phyloP scores from a whole-genome alignment of 805 yeast species.

The Candida yuanshanica region DNA sequence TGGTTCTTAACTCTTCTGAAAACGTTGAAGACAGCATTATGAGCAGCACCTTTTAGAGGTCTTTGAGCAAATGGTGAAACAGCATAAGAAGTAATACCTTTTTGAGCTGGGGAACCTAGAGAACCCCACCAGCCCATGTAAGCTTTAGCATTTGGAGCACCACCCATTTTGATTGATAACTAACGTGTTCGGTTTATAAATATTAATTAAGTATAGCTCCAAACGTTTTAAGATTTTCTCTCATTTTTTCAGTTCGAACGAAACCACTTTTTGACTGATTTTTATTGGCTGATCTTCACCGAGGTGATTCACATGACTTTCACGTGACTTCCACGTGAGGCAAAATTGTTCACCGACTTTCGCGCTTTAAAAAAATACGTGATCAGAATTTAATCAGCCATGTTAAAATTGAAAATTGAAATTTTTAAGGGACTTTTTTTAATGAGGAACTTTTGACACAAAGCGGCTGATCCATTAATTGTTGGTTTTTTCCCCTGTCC shows the following conservation, averaged over 20 bases:
- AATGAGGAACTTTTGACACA: no score
- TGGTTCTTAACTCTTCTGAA: slow-evolving; percentile 92
- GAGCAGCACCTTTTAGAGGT: slow-evolving; percentile 81
- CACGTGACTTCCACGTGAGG: slow-evolving; percentile 2
- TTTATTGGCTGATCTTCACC: slow-evolving; percentile 10
- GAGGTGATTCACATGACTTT: slow-evolving; percentile 1
- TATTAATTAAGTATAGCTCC: neutral
- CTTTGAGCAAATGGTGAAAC: slow-evolving; percentile 92
- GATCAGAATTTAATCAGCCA: no score
- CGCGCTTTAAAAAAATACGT: no score
- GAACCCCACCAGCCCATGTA: slow-evolving; percentile 99
- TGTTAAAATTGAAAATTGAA: no score
- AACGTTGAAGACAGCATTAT: slow-evolving; percentile 85
- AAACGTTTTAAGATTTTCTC: slow-evolving; percentile 1
- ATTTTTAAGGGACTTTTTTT: neutral
- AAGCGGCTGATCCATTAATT: neutral
- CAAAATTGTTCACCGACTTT: no score
- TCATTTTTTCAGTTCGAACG: slow-evolving; percentile 6
- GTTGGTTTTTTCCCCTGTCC: no score
- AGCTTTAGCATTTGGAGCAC: slow-evolving; percentile 63
- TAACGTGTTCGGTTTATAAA: slow-evolving; percentile 2
- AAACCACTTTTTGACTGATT: slow-evolving; percentile 8
- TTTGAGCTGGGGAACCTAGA: slow-evolving; percentile 82
- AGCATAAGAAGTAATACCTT: slow-evolving; percentile 80
- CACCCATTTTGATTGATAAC: slow-evolving; percentile 42